Percentiles rank a stretch among this genome's conserved stretches.
phyloP scores from a whole-genome alignment of 2,329 filamentous ascomycete species.

The Clarireedia sp. region DNA sequence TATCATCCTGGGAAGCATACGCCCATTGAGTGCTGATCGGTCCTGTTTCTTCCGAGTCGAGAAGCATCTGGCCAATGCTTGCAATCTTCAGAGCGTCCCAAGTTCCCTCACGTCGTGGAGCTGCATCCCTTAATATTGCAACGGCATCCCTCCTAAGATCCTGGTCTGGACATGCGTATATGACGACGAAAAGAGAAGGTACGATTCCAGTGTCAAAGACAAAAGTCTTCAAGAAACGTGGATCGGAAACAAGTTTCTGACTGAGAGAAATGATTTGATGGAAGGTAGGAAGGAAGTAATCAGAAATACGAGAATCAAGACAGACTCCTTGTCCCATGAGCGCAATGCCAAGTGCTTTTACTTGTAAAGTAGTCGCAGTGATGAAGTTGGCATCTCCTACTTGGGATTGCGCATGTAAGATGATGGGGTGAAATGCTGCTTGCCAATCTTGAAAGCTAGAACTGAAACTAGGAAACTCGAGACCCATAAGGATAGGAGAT shows the following conservation, averaged over 20 bases:
- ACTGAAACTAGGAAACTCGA: slow-evolving; percentile 9
- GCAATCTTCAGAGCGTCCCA: slow-evolving; percentile 18
- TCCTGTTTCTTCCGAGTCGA: slow-evolving; percentile 4
- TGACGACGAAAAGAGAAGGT: slow-evolving; percentile 16
- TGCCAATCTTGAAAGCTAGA: slow-evolving; percentile 14
- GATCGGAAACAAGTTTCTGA: slow-evolving; percentile 9
- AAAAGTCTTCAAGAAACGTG: slow-evolving; percentile 16
- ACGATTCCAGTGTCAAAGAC: slow-evolving; percentile 21
- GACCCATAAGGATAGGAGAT: slow-evolving; percentile 4
- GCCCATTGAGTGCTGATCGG: slow-evolving; percentile 1
- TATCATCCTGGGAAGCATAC: not conserved
- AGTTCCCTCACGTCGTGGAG: slow-evolving; percentile 16
- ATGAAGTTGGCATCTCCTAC: slow-evolving; percentile 10
- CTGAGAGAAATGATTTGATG: slow-evolving; percentile 15
- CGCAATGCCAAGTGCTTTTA: slow-evolving; percentile 9
- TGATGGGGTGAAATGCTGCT: slow-evolving; percentile 14
- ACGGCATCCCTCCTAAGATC: slow-evolving; percentile 16
- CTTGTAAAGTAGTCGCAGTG: slow-evolving; percentile 15
- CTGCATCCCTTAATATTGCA: slow-evolving; percentile 10
- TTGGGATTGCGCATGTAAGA: slow-evolving; percentile 3
- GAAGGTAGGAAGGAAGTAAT: slow-evolving; percentile 8
- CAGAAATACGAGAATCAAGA: not conserved
- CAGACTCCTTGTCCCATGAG: slow-evolving; percentile 12
- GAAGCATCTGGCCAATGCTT: slow-evolving; percentile 10
- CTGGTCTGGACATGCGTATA: slow-evolving; percentile 12